Evolutionary conservation across 2,329 filamentous ascomycete species (phyloP), one percentile per base, ranked within the genome.

Genomic region (Keithomyces neogunnii): DNA sequence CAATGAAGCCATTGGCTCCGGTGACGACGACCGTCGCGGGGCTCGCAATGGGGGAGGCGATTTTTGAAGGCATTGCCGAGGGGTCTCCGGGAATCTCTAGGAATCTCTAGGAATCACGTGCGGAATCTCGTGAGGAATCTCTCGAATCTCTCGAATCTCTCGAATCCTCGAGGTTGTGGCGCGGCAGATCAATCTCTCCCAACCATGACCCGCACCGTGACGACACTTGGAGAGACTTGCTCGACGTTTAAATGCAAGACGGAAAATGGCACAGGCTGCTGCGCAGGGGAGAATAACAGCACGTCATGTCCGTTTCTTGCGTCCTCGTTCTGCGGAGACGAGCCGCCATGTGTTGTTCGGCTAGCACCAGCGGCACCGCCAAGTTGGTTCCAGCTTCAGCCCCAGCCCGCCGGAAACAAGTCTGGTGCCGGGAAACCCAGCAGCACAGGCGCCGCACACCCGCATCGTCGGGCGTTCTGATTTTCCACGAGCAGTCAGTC

Each of bases 1-100:
- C 71, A 32, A 72, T 67, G 52, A 71, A 70, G 54, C 70, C 70
- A 54, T 72, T 74, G 51, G 65, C 66, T 35, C 70, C 71, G 1
- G 70, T 73, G 31, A 73, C 68, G n/a, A 67, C 62, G 30, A 73
- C 57, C 13, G 58, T 51, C 8, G 59, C 57, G 7, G 63, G 63
- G 3, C 63, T 54, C 32, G 57, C 54, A 26, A 65, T 55, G 5
- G 56, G 55, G 9, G 53, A 51, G 19, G 53, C 50, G 47, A 61
- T 35, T 52, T 54, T 56, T 11, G 61, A 63, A 29, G 61, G 61
- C 61, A 63, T 63, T n/a, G 13, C 43, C 33, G 45, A 36, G 28
- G 11, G 33, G 8, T 35, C 13, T 33, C 45, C 19, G 1, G 19
- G 19, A 19, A 19, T 19, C 19, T 19, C 19, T 19, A 19, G 19